Conservation (phyloP, 129 eudicot species). For the Flaveria trinervia region DNA sequence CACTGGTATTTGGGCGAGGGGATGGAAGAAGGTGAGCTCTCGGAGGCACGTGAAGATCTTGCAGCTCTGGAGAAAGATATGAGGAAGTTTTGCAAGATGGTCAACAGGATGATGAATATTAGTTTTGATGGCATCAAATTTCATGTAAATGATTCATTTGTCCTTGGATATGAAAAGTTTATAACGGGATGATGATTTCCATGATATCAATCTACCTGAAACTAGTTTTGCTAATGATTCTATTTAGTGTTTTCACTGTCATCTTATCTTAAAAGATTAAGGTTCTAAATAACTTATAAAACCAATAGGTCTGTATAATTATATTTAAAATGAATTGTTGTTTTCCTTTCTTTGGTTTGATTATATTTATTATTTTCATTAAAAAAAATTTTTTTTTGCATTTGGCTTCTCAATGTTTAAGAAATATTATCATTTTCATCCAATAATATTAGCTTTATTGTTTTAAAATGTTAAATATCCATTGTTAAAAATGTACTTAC, state of each 20-base stretch:
- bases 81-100: slow-evolving; percentile 59
- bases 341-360: too few relatives aligned
- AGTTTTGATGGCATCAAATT: slow-evolving; percentile 13
- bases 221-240: not conserved
- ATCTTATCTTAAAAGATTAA: too few relatives aligned
- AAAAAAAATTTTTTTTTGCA: too few relatives aligned
- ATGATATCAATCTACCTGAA: not conserved
- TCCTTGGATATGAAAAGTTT: slow-evolving; percentile 1
- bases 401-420: too few relatives aligned
- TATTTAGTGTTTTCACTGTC: not conserved
- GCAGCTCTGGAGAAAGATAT: slow-evolving; percentile 71
- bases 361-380: too few relatives aligned
- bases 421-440: too few relatives aligned
- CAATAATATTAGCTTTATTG: too few relatives aligned
- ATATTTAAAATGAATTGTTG: too few relatives aligned
- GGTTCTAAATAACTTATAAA: too few relatives aligned
- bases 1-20: slow-evolving; percentile 82
- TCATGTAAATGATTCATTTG: slow-evolving; percentile 14
- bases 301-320: too few relatives aligned
- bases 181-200: not conserved
- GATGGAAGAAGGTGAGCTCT: slow-evolving; percentile 79
- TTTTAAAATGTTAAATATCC: too few relatives aligned
- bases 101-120: slow-evolving; percentile 48
- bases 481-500: too few relatives aligned
- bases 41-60: slow-evolving; percentile 74